Evolutionary conservation across 768 basidiomycete species (phyloP), one percentile per base, ranked within the genome.

Genomic region (Lyophyllum shimeji): DNA sequence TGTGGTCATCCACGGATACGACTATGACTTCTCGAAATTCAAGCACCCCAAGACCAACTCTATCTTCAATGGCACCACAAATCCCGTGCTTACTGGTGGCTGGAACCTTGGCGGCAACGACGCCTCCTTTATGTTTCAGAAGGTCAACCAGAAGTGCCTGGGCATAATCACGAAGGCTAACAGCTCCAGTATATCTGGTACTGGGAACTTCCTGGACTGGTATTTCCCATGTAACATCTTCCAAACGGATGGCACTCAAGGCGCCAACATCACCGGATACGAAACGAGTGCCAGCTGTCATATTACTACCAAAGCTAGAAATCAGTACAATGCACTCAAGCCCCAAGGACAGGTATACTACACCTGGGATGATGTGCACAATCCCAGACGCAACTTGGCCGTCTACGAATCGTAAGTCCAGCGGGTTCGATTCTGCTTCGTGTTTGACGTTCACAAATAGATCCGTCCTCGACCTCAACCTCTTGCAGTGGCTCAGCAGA

Each of bases 161-260:
- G 83, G 82, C 7, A 64, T 93, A 67, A 88, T 99, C 64, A 87
- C 83, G 3, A 83, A 85, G 60, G 82, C 90, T 6, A 61, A 77
- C 25, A 85, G 82, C 44, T 89, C 90, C 7, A 82, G 80, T 53
- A 96, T 98, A 64, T 77, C 83, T 3, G 82, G 83, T 31, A 80
- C 68, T 7, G 84, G 84, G 29, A 72, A 76, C 48, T 67, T 76
- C 46, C 71, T 94, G 64, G 90, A 92, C 59, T 98, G 95, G 95
- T 98, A 98, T 70, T 97, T 98, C 73, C 97, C 97, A 1, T 99
- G 97, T 79, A 98, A 99, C 66, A 73, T 96, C 44, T 89, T 79
- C n/a, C 75, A 81, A 84, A 62, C 95, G 95, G 72, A 78, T 77
- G 60, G 87, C 5, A 83, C 68, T 11, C 73, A 74, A 2, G 74